Evolutionary conservation across 2,329 filamentous ascomycete species (phyloP).

Genomic region (Bipolaris victoriae): DNA sequence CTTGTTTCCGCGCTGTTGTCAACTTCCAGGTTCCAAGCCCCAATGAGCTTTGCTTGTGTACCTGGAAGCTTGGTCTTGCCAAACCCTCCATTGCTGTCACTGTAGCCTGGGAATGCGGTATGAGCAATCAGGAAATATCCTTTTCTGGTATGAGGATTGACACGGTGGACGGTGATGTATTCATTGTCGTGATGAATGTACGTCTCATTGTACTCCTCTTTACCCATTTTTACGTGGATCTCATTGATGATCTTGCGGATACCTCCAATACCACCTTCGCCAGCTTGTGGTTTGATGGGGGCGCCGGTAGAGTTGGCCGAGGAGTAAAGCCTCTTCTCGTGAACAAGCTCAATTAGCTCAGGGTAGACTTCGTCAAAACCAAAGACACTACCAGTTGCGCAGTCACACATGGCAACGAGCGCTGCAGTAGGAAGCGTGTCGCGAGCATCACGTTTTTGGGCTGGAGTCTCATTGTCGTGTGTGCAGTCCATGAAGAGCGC

Average conservation of each 20-base stretch:
- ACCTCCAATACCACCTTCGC: slow-evolving; percentile 83
- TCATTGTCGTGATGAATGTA: slow-evolving; percentile 96
- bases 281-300: slow-evolving; percentile 67
- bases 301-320: slow-evolving; percentile 71
- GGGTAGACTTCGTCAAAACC: slow-evolving; percentile 98
- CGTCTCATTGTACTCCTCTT: slow-evolving; percentile 91
- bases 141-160: slow-evolving; percentile 89
- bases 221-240: slow-evolving; percentile 94
- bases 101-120: slow-evolving; percentile 91
- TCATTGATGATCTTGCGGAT: slow-evolving; percentile 93
- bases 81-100: slow-evolving; percentile 81
- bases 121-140: slow-evolving; percentile 96
- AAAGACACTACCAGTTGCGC: slow-evolving; percentile 94
- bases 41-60: slow-evolving; percentile 83
- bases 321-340: slow-evolving; percentile 83
- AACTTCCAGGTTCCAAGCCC: slow-evolving; percentile 91
- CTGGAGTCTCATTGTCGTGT: slow-evolving; percentile 95
- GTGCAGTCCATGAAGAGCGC: slow-evolving; percentile 99
- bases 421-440: slow-evolving; percentile 95
- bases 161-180: slow-evolving; percentile 94
- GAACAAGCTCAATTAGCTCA: slow-evolving; percentile 87
- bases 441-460: slow-evolving; percentile 90
- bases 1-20: slow-evolving; percentile 76
- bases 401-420: slow-evolving; percentile 93
- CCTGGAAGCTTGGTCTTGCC: slow-evolving; percentile 80